Percentiles rank a stretch among this genome's conserved stretches.
phyloP scores from a whole-genome alignment of 2,329 filamentous ascomycete genomes.

The Fusarium paranaense region DNA sequence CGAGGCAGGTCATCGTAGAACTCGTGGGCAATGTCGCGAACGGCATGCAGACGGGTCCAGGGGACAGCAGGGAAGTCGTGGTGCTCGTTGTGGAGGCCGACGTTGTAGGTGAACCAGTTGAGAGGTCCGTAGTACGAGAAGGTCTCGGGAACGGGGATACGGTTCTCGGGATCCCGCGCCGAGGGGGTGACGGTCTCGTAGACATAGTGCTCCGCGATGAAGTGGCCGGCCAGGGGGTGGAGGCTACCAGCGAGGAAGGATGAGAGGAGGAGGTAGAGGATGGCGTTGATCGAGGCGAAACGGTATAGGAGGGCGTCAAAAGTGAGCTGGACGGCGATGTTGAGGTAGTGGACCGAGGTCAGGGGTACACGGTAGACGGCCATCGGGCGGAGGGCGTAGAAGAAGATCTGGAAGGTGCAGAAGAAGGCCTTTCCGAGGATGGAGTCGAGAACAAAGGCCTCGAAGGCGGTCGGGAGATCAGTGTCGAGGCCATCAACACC shows the following conservation, averaged over 20 bases:
- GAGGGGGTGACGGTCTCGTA: constrained; percentile 72
- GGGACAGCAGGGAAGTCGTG: constrained; percentile 98
- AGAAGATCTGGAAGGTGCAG: constrained; percentile 98
- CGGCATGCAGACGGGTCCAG: constrained; percentile 85
- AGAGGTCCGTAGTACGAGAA: constrained; percentile 96
- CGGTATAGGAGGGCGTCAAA: constrained; percentile 81
- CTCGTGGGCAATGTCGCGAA: constrained; percentile 85
- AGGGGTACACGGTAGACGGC: constrained; percentile 90
- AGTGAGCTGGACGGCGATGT: constrained; percentile 78
- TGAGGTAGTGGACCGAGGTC: constrained; percentile 85
- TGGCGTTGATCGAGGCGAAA: constrained; percentile 69
- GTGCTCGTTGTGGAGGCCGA: constrained; percentile 98
- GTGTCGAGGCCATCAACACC: constrained; percentile 97
- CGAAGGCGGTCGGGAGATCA: constrained; percentile 90
- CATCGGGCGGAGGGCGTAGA: constrained; percentile 97
- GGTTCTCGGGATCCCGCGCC: constrained; percentile 68
- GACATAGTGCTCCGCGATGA: constrained; percentile 97
- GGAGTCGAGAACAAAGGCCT: constrained; percentile 93
- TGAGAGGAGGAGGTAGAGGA: constrained; percentile 87
- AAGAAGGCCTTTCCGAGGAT: constrained; percentile 98
- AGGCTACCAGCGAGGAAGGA: constrained; percentile 94
- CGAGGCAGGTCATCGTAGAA: constrained; percentile 91
- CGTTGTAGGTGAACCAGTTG: constrained; percentile 95
- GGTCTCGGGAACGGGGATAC: constrained; percentile 85
- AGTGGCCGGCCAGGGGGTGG: constrained; percentile 95